Evolutionary conservation across 2,329 filamentous ascomycete species (phyloP).

Genomic region (Penicillium griseofulvum): DNA sequence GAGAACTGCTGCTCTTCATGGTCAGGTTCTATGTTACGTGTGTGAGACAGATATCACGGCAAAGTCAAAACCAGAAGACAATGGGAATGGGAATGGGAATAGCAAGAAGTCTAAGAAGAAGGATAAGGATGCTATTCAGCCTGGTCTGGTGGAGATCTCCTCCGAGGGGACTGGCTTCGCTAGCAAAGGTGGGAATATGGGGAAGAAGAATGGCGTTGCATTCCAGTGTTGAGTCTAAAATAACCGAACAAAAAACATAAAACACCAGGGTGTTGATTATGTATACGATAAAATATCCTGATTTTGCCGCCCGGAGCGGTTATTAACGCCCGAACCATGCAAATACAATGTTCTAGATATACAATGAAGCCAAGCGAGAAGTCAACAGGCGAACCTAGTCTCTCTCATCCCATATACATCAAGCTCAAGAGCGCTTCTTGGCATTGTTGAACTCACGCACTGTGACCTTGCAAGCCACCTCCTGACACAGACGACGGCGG

Average conservation of each 20-base stretch:
- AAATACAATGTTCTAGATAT: constrained; percentile 24
- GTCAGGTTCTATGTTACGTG: constrained; percentile 71
- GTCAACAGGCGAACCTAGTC: not conserved
- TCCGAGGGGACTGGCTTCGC: constrained; percentile 93
- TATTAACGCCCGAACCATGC: constrained; percentile 26
- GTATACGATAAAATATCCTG: constrained; percentile 13
- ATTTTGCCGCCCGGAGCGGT: constrained; percentile 10
- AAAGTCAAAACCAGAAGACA: constrained; percentile 25
- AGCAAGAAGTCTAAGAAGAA: constrained; percentile 37
- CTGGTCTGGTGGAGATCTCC: constrained; percentile 74
- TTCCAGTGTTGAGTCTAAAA: constrained; percentile 68
- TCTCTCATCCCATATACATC: not conserved
- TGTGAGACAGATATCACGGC: constrained; percentile 74
- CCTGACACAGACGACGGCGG: constrained; percentile 76
- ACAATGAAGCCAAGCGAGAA: constrained; percentile 15
- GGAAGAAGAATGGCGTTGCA: constrained; percentile 72
- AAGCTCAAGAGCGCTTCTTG: constrained; percentile 40
- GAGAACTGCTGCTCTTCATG: constrained; percentile 33
- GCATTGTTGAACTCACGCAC: constrained; percentile 73
- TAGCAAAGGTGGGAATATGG: constrained; percentile 76
- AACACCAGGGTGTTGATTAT: constrained; percentile 1
- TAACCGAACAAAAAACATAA: not conserved
- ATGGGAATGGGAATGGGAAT: constrained; percentile 17
- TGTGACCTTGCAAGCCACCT: constrained; percentile 78
- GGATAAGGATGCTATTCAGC: constrained; percentile 57